A percentile compares a stretch with the other conserved stretches of the same genome.
phyloP scores from a whole-genome alignment of 1,284 basidiomycete species.

The Moesziomyces aphidis region DNA sequence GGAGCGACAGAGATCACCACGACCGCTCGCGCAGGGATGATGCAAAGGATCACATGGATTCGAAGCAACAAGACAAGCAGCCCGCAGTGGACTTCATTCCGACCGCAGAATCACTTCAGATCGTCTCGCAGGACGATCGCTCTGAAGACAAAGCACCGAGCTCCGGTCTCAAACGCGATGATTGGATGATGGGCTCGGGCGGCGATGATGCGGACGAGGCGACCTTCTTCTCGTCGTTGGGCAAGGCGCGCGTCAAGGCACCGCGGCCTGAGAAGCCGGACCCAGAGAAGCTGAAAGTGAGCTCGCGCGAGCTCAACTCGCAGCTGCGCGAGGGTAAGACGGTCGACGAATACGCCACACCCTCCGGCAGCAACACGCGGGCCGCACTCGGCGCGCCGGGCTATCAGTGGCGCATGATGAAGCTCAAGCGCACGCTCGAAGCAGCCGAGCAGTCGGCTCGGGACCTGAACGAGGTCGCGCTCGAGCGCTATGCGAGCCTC shows the following conservation, averaged over 20 bases:
- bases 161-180: conserved; percentile 75
- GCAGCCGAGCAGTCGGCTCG: conserved; percentile 83
- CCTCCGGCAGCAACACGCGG: not conserved
- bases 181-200: conserved; percentile 81
- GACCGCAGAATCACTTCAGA: conserved; percentile 78
- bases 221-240: conserved; percentile 79
- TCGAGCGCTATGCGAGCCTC: conserved; percentile 74
- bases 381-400: conserved; percentile 80
- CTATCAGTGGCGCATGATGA: conserved; percentile 97
- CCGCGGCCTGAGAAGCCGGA: conserved; percentile 73
- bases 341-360: conserved; percentile 73
- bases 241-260: conserved; percentile 74
- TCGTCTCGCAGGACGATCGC: conserved; percentile 73
- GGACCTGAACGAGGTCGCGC: conserved; percentile 81
- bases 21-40: conserved; percentile 68
- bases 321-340: conserved; percentile 76
- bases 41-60: conserved; percentile 17
- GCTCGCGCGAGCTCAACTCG: conserved; percentile 80
- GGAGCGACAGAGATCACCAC: conserved; percentile 54
- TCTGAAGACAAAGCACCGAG: conserved; percentile 68
- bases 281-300: conserved; percentile 75
- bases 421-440: conserved; percentile 87
- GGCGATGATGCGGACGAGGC: conserved; percentile 68
- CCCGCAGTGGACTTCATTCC: conserved; percentile 79
- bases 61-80: conserved; percentile 68